Conservation (phyloP, 2,329 filamentous ascomycete species). For the Cladophialophora chaetospira region DNA sequence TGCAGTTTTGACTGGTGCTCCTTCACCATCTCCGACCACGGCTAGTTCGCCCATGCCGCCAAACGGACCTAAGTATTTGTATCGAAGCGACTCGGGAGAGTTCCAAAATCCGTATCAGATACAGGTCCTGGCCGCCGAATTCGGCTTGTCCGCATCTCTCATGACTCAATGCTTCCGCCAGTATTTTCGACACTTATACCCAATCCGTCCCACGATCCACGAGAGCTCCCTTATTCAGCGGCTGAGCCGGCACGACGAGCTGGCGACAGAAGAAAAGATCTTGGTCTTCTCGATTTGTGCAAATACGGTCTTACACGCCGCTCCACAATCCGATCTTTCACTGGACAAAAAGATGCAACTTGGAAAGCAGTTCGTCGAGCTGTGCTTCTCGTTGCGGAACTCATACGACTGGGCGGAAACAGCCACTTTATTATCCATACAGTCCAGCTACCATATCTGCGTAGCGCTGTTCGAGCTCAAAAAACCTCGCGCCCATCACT, state of each 20-base stretch:
- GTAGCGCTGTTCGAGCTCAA: conserved; percentile 34
- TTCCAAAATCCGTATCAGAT: conserved; percentile 26
- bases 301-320: conserved; percentile 32
- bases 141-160: conserved; percentile 31
- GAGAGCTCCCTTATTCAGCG: conserved; percentile 27
- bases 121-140: conserved; percentile 28
- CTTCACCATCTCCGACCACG: conserved; percentile 25
- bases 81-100: conserved; percentile 30
- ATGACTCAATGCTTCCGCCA: conserved; percentile 34
- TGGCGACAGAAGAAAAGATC: conserved; percentile 31
- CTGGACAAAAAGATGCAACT: conserved; percentile 31
- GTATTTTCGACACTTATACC: conserved; percentile 33
- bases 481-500: conserved; percentile 32
- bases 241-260: conserved; percentile 26
- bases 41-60: conserved; percentile 28
- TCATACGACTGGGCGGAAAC: conserved; percentile 32
- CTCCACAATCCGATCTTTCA: conserved; percentile 31
- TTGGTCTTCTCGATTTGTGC: conserved; percentile 32
- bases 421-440: conserved; percentile 29
- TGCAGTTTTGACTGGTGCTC: conserved; percentile 17
- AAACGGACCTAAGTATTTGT: conserved; percentile 30
- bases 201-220: conserved; percentile 33
- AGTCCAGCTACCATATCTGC: conserved; percentile 31
- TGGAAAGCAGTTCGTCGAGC: conserved; percentile 31
- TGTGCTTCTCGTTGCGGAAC: conserved; percentile 27